Percentiles rank a stretch among this genome's conserved stretches.
Conservation (phyloP, 2,329 filamentous ascomycete species). For the Aspergillus fructus region DNA sequence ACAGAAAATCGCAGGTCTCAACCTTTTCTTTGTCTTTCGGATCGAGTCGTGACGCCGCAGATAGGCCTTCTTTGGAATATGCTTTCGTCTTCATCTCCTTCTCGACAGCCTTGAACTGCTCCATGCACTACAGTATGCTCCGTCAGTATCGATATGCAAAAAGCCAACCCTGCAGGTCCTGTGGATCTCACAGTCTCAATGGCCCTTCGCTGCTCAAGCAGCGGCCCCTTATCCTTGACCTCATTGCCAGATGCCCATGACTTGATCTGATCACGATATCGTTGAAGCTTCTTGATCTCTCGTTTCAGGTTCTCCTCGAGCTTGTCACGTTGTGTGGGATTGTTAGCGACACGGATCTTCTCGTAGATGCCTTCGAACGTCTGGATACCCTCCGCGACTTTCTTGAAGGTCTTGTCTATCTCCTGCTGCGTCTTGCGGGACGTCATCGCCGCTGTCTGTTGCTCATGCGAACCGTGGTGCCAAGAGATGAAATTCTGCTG, state of each 20-base stretch:
- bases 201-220: constrained; percentile 89
- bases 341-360: constrained; percentile 91
- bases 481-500: constrained; percentile 20
- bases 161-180: not conserved
- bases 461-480: constrained; percentile 24
- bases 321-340: constrained; percentile 96
- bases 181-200: constrained; percentile 78
- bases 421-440: constrained; percentile 96
- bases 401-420: constrained; percentile 99
- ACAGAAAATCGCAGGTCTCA: constrained; percentile 83
- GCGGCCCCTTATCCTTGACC: constrained; percentile 97
- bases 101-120: constrained; percentile 99
- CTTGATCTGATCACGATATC: constrained; percentile 97
- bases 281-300: constrained; percentile 99
- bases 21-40: constrained; percentile 96
- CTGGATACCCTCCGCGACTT: constrained; percentile 86
- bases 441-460: constrained; percentile 64
- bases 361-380: constrained; percentile 96
- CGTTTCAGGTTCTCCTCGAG: constrained; percentile 96
- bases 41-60: constrained; percentile 86
- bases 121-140: constrained; percentile 62
- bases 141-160: constrained; percentile 25
- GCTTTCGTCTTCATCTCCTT: constrained; percentile 99
- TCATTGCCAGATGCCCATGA: constrained; percentile 98
- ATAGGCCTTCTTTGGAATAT: constrained; percentile 96